Evolutionary conservation across 257 asterid species (phyloP).

Genomic region (Coffea eugenioides): DNA sequence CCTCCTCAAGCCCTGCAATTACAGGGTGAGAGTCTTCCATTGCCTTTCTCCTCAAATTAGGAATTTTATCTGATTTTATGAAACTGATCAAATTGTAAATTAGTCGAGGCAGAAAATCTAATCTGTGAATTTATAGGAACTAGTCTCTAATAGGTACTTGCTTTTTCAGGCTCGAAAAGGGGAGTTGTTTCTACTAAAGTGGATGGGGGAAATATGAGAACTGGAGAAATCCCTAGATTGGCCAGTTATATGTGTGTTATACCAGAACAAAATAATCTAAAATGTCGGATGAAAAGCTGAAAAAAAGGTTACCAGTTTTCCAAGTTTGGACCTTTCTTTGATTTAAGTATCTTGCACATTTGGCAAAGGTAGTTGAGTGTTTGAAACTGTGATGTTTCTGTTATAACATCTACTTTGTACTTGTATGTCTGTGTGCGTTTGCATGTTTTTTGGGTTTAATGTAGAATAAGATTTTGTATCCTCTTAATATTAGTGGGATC

Average conservation of each 20-base stretch:
- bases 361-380: neutral
- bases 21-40: constrained; percentile 28
- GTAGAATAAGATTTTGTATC: neutral
- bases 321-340: neutral
- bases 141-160: neutral
- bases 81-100: neutral
- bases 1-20: constrained; percentile 20
- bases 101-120: no score
- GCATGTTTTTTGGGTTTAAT: neutral
- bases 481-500: neutral
- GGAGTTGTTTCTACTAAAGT: neutral
- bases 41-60: neutral
- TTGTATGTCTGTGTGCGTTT: neutral
- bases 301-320: neutral
- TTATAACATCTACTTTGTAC: neutral
- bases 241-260: neutral
- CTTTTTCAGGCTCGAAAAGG: neutral
- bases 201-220: neutral
- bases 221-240: neutral
- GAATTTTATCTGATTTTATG: neutral
- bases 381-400: neutral
- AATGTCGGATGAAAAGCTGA: neutral
- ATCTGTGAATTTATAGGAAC: neutral
- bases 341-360: neutral
- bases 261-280: neutral